phyloP scores from a whole-genome alignment of 306 rosid genomes.

The Castanospermum australe region DNA sequence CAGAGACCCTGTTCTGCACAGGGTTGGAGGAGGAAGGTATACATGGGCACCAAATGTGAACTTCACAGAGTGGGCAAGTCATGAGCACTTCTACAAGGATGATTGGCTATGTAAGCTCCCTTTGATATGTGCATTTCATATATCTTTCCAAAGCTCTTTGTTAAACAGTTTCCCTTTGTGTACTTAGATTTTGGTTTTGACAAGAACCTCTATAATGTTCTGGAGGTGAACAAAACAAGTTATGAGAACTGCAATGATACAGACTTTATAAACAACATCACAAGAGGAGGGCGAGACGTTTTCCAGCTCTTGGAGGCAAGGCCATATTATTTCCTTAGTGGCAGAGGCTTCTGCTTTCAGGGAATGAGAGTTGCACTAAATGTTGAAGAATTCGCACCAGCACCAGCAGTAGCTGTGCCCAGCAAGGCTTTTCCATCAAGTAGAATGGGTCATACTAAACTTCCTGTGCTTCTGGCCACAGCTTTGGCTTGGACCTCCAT shows the following conservation, averaged over 20 bases:
- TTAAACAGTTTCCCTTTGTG: background rate
- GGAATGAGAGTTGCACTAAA: conserved; percentile 56
- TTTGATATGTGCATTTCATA: background rate
- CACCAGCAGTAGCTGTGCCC: background rate
- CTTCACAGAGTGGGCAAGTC: conserved; percentile 49
- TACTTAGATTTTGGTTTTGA: conserved; percentile 47
- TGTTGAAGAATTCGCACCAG: background rate
- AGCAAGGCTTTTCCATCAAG: background rate
- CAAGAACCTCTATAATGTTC: conserved; percentile 26
- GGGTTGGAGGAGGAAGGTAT: conserved; percentile 66
- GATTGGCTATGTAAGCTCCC: conserved; percentile 63
- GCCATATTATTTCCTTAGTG: conserved; percentile 46
- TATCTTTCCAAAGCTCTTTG: background rate
- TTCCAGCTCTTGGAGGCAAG: conserved; percentile 29
- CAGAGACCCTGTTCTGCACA: conserved; percentile 47
- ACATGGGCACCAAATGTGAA: conserved; percentile 49
- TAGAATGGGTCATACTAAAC: background rate
- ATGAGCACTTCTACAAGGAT: conserved; percentile 49
- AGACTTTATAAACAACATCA: conserved; percentile 30
- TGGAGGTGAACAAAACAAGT: conserved; percentile 45
- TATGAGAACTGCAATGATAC: conserved; percentile 35
- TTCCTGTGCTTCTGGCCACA: background rate
- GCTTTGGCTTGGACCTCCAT: background rate
- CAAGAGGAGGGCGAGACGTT: conserved; percentile 55
- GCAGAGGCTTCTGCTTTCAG: conserved; percentile 46